phyloP scores from a whole-genome alignment of 1,139 yeast species.

The Martiniozyma asiatica region DNA sequence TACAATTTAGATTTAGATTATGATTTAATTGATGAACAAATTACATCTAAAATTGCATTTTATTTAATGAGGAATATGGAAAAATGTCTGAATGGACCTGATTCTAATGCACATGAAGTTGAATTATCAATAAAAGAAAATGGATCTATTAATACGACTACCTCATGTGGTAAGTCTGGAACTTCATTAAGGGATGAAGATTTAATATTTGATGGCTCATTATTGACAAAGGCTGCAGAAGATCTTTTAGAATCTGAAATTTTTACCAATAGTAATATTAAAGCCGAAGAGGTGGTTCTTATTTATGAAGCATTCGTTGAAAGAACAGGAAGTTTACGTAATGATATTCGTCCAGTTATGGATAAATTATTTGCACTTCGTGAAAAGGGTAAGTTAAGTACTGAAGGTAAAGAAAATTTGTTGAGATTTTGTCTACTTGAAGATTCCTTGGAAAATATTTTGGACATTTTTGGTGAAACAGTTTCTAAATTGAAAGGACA shows the following conservation, averaged over 20 bases:
- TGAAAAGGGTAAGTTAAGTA: conserved; percentile 40
- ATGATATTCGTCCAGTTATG: conserved; percentile 49
- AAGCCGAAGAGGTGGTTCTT: conserved; percentile 27
- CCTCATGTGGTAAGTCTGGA: conserved; percentile 3
- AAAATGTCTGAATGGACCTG: conserved; percentile 34
- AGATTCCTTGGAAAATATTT: conserved; percentile 56
- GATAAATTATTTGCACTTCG: conserved; percentile 49
- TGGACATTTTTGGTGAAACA: conserved; percentile 41
- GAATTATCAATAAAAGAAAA: conserved; percentile 6
- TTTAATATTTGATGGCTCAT: conserved; percentile 40
- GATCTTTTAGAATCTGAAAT: conserved; percentile 28
- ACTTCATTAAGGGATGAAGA: conserved; percentile 26
- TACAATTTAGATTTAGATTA: conserved; percentile 70
- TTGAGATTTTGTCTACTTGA: conserved; percentile 58
- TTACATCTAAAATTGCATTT: conserved; percentile 69
- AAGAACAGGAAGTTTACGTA: conserved; percentile 39
- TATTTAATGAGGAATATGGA: conserved; percentile 81
- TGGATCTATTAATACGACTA: conserved; percentile 4
- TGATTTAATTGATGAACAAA: conserved; percentile 55
- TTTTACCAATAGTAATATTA: conserved; percentile 14
- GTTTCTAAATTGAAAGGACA: conserved; percentile 3
- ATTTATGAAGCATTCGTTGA: conserved; percentile 34
- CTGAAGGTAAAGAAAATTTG: conserved; percentile 64
- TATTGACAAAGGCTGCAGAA: conserved; percentile 57
- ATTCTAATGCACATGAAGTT: conserved; percentile 4